Conservation (phyloP, 2,329 filamentous ascomycete species). For the Curvularia lunata region DNA sequence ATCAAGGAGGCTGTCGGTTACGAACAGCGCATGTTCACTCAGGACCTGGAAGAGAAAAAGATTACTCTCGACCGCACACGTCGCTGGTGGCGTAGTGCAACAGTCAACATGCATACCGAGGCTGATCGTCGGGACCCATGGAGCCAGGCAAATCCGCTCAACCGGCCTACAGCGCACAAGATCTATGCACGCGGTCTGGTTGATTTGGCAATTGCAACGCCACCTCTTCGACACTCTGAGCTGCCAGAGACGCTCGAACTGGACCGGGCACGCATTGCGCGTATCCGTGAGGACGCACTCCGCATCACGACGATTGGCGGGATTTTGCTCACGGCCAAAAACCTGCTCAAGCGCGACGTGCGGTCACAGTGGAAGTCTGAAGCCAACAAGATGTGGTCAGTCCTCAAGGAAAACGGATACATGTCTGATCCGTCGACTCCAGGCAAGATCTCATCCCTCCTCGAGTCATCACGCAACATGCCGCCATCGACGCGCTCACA, state of each 20-base stretch:
- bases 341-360: slow-evolving; percentile 80
- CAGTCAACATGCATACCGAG: slow-evolving; percentile 69
- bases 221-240: slow-evolving; percentile 59
- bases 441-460: slow-evolving; percentile 54
- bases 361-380: slow-evolving; percentile 78
- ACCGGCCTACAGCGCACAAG: slow-evolving; percentile 69
- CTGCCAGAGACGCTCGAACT: slow-evolving; percentile 77
- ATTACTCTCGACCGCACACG: slow-evolving; percentile 66
- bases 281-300: slow-evolving; percentile 63
- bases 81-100: slow-evolving; percentile 69
- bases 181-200: slow-evolving; percentile 79
- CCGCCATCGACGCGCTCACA: slow-evolving; percentile 55
- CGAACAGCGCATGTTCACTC: slow-evolving; percentile 73
- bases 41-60: slow-evolving; percentile 65
- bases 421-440: slow-evolving; percentile 59
- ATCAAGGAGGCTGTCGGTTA: slow-evolving; percentile 75
- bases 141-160: slow-evolving; percentile 61
- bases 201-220: slow-evolving; percentile 73
- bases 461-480: slow-evolving; percentile 59
- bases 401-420: slow-evolving; percentile 68
- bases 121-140: slow-evolving; percentile 71
- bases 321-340: slow-evolving; percentile 80
- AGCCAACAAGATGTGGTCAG: slow-evolving; percentile 71
- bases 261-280: slow-evolving; percentile 68
- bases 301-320: slow-evolving; percentile 76